phyloP scores from a whole-genome alignment of 2,329 filamentous ascomycete genomes.

The Westerdykella aurantiaca region DNA sequence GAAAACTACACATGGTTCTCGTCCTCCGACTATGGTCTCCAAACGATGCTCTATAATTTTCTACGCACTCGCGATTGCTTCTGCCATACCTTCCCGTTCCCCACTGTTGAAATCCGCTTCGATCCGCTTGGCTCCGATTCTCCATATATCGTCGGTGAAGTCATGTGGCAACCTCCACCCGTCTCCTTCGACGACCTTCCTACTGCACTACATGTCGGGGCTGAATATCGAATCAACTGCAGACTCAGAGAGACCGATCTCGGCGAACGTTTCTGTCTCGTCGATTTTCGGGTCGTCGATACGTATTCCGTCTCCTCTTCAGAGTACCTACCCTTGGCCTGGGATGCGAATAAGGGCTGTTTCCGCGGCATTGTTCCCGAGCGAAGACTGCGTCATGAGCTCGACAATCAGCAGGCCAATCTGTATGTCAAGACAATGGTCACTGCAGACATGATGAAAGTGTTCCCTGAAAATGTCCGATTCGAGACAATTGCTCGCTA shows the following conservation, averaged over 20 bases:
- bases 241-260: slow-evolving; percentile 5
- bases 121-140: slow-evolving; percentile 5
- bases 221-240: slow-evolving; percentile 21
- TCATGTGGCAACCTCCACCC: slow-evolving; percentile 18
- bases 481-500: slow-evolving; percentile 30
- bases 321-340: slow-evolving; percentile 14
- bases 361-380: slow-evolving; percentile 18
- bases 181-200: slow-evolving; percentile 17
- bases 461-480: slow-evolving; percentile 22
- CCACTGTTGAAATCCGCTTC: slow-evolving; percentile 14
- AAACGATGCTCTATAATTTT: slow-evolving; percentile 25
- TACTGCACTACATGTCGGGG: slow-evolving; percentile 5
- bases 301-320: slow-evolving; percentile 8
- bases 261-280: not conserved
- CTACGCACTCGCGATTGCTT: slow-evolving; percentile 32
- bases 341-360: slow-evolving; percentile 13
- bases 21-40: slow-evolving; percentile 16
- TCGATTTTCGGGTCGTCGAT: slow-evolving; percentile 1
- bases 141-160: slow-evolving; percentile 12
- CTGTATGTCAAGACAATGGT: slow-evolving; percentile 2
- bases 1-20: slow-evolving; percentile 18
- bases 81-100: slow-evolving; percentile 7
- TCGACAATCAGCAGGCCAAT: not conserved
- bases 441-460: slow-evolving; percentile 12
- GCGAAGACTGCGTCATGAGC: not conserved